Conservation (phyloP, 139 green algal species). For the Nannochloris sp. region DNA sequence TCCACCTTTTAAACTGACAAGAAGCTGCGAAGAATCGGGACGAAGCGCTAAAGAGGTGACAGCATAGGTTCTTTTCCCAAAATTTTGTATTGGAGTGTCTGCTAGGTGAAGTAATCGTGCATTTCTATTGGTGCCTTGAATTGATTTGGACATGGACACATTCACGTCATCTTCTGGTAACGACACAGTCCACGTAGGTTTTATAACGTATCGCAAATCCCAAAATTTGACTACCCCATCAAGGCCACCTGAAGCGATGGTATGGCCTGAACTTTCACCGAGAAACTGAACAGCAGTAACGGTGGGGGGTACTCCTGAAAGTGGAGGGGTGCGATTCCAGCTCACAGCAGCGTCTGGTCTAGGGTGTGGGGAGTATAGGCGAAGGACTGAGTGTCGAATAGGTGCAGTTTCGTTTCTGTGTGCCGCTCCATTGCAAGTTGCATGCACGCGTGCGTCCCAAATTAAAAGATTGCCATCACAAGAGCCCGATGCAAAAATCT, state of each 20-base stretch:
- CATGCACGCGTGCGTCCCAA: constrained; percentile 51
- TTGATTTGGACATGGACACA: not conserved
- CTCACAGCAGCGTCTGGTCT: no score
- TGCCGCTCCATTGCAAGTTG: not conserved
- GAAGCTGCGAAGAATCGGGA: constrained; percentile 30
- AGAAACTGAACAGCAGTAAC: constrained; percentile 60
- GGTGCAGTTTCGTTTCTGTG: not conserved
- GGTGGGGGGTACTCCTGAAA: constrained; percentile 7
- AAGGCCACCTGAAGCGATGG: constrained; percentile 42
- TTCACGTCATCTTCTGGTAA: not conserved
- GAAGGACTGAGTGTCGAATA: no score
- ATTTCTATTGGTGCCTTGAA: not conserved
- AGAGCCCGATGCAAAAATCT: constrained; percentile 64
- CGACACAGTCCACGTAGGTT: not conserved
- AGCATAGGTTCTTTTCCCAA: constrained; percentile 12
- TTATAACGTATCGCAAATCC: constrained; percentile 43
- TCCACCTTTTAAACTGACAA: constrained; percentile 31
- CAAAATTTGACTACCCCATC: constrained; percentile 66
- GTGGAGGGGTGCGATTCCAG: not conserved
- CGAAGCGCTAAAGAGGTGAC: constrained; percentile 44
- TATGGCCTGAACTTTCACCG: constrained; percentile 14
- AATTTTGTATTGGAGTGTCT: not conserved
- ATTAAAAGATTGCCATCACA: constrained; percentile 64
- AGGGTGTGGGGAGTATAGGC: no score
- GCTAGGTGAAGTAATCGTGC: not conserved